phyloP scores from a whole-genome alignment of 257 asterid species.

The Agastache rugosa region DNA sequence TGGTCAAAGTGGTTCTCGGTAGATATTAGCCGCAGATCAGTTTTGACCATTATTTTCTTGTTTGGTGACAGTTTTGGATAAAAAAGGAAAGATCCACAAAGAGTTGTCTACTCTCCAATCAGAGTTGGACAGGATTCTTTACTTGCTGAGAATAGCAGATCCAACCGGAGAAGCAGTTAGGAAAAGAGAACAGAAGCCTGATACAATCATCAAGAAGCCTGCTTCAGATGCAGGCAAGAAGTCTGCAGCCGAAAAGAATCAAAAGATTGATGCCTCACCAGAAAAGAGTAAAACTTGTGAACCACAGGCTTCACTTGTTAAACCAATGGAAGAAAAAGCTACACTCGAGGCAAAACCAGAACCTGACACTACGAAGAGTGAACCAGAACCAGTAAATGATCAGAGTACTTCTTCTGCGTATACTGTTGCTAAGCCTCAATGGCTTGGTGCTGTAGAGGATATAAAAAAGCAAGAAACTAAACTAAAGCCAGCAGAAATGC shows the following conservation, averaged over 20 bases:
- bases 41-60: conserved; percentile 36
- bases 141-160: conserved; percentile 93
- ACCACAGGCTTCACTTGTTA: conserved; percentile 44
- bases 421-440: conserved; percentile 74
- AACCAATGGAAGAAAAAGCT: conserved; percentile 44
- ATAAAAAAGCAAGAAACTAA: conserved; percentile 54
- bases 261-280: conserved; percentile 25
- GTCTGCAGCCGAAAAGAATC: conserved; percentile 36
- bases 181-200: conserved; percentile 62
- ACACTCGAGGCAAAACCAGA: conserved; percentile 43
- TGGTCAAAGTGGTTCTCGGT: conserved; percentile 11
- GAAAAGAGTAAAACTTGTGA: conserved; percentile 39
- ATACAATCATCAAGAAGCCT: conserved; percentile 24
- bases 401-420: conserved; percentile 48
- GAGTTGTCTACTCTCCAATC: conserved; percentile 70
- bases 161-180: conserved; percentile 88
- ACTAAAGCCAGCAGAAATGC: conserved; percentile 43
- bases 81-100: conserved; percentile 60
- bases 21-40: conserved; percentile 16
- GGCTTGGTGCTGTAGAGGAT: conserved; percentile 93
- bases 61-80: conserved; percentile 64
- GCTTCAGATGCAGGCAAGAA: conserved; percentile 38
- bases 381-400: conserved; percentile 40
- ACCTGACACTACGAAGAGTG: conserved; percentile 45
- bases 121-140: conserved; percentile 81